These are phyloP conservation scores for Ophiocordyceps camponoti-leonardi DNA, from an alignment of 2,329 filamentous ascomycete genomes.

Conservation along the genomic window DNA sequence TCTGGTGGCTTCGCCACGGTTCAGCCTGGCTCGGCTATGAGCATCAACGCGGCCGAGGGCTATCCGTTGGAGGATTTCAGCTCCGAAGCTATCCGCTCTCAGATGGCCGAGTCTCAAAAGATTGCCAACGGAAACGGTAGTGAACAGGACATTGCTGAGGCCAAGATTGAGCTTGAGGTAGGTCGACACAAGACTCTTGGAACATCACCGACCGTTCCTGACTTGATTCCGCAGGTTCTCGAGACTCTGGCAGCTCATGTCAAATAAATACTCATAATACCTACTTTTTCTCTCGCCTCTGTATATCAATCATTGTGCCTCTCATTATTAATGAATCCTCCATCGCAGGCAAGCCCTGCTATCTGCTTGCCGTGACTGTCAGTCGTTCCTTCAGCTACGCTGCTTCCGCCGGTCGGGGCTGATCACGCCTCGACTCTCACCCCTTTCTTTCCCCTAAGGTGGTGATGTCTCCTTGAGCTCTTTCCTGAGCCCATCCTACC, in stretches of 20 bases:
- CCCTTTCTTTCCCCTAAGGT: conserved; percentile 1
- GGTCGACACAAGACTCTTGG: conserved; percentile 2
- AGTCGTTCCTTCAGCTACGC: background rate
- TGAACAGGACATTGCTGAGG: conserved; percentile 95
- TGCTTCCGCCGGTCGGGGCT: background rate
- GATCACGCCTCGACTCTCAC: background rate
- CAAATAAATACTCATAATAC: conserved; percentile 59
- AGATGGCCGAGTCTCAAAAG: conserved; percentile 93
- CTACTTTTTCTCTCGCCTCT: background rate
- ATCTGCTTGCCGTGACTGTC: background rate
- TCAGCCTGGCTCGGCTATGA: conserved; percentile 84
- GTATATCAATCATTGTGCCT: background rate
- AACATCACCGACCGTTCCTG: background rate
- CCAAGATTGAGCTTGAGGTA: conserved; percentile 98
- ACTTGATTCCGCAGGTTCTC: conserved; percentile 40
- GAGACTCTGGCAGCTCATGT: conserved; percentile 67
- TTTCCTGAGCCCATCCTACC: background rate
- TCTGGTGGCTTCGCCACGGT: conserved; percentile 95
- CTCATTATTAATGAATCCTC: background rate
- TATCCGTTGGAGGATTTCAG: conserved; percentile 94
- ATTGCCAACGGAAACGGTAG: conserved; percentile 77
- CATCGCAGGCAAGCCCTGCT: background rate
- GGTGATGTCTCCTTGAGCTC: conserved; percentile 13
- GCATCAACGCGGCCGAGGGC: conserved; percentile 96
- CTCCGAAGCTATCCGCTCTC: conserved; percentile 70